Evolutionary conservation across 345 rosid species (phyloP), one percentile per base, ranked within the genome.

Genomic region (Hibiscus mutabilis): DNA sequence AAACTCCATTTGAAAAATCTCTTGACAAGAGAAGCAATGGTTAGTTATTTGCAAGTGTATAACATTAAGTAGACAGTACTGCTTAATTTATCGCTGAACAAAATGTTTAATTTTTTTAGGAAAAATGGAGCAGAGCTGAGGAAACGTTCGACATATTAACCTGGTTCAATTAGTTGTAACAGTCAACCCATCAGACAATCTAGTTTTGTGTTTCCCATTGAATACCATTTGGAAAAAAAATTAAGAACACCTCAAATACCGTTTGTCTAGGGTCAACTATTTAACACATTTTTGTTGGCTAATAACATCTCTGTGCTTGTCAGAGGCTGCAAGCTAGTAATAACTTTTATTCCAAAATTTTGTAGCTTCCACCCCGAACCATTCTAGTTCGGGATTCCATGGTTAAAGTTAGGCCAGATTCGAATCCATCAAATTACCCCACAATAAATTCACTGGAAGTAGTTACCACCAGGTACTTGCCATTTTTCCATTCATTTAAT

Each of bases 371-470:
- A 11, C 44, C 63, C 33, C 75, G 46, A 68, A 89, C 89, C 21
- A 82, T 93, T 62, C 77, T 76, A 15, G 79, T 91, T 62, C 83
- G 94, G 47, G 82, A 46, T 0, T 88, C 96, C 29, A 93, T 91
- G 98, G 76, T 86, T 58, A 93, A 91, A 78, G 97, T 88, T 60
- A 1, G 74, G 2, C 47, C 71, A 33, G 91, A 86, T 83, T 53
- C 59, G 44, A 5, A 66, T 24, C 60, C 76, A 37, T 59, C 80
- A 59, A 65, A 74, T 58, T 14, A 47, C 47, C 67, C 35, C 67
- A 78, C 89, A 1, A 63, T 31, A 16, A 76, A 82, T 60, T 69
- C 98, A 15, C 3, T 94, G 15, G 98, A 91, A 80, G 81, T 94
- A 60, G 94, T 88, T 70, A 64, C 10, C 2, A 91, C 87, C 72